Evolutionary conservation across 2,329 filamentous ascomycete species (phyloP), one percentile per base, ranked within the genome.

Genomic region (Fusarium solani-melongenae): DNA sequence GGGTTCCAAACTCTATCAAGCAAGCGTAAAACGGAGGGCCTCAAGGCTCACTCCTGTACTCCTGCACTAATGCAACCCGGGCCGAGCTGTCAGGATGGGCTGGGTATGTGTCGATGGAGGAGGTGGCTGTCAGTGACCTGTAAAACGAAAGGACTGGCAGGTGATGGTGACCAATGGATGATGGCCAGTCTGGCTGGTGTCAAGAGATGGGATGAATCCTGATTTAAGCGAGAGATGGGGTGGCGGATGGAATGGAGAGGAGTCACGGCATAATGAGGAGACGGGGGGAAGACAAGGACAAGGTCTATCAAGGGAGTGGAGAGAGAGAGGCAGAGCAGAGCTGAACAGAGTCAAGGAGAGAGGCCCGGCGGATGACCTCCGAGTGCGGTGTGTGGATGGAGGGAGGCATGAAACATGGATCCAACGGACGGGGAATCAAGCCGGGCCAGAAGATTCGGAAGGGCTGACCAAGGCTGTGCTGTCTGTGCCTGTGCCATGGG

Each of bases 361-460:
- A 22, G 29, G 55, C 14, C 62, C 49, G 27, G 56, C 58, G 36
- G 41, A 36, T 41, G 49, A 53, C 24, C 39, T 34, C 61, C 56
- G 51, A 65, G 20, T 36, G 12, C 33, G 38, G 58, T 49, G 58
- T 34, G 53, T 33, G 29, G 51, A 46, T 22, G 39, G 39, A 36
- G 39, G 57, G 57, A 60, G 38, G 27, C 27, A 46, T 34, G 39
- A 34, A 61, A 36, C 41, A 62, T 59, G 62, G 57, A 60, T 41
- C 71, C 71, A 69, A 63, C 67, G 61, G 67, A 63, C 67, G 64
- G 71, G 71, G 73, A 72, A 55, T 65, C 67, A 62, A 62, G 44
- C 71, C 67, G 44, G 17, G 66, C 66, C 46, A 65, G 49, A 53
- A 36, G 36, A n/a, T 53, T 34, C 20, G 56, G 20, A 44, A 20